Conservation (phyloP, 495 filamentous ascomycete species). For the Penicillium coffeae region DNA sequence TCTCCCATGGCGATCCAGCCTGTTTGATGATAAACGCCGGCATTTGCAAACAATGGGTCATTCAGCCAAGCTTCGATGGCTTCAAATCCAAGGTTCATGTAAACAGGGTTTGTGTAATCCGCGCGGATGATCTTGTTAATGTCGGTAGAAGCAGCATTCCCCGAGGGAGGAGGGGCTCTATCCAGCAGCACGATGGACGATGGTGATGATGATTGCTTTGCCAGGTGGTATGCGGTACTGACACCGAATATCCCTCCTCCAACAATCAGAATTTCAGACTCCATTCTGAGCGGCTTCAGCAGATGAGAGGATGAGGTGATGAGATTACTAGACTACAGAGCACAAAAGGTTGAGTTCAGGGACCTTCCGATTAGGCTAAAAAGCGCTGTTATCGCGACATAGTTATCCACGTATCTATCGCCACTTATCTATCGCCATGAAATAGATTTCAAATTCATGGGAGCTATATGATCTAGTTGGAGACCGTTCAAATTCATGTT, state of each 20-base stretch:
- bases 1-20: conserved; percentile 38
- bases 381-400: too few species aligned
- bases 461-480: too few species aligned
- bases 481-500: too few species aligned
- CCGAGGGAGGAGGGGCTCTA: conserved; percentile 25
- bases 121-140: conserved; percentile 35
- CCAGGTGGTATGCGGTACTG: conserved; percentile 42
- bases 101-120: conserved; percentile 31
- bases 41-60: conserved; percentile 19
- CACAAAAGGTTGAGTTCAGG: background rate
- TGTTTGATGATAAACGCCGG: conserved; percentile 24
- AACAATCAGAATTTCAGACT: conserved; percentile 32
- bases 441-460: too few species aligned
- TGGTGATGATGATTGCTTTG: conserved; percentile 15
- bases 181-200: conserved; percentile 33
- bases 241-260: conserved; percentile 45
- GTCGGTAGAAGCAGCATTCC: conserved; percentile 27
- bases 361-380: too few species aligned
- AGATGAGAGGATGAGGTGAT: background rate
- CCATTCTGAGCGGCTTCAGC: conserved; percentile 4
- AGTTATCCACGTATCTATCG: too few species aligned
- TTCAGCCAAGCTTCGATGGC: conserved; percentile 27
- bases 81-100: conserved; percentile 30
- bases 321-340: background rate
- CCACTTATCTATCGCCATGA: too few species aligned